Evolutionary conservation across 768 basidiomycete species (phyloP), one percentile per base, ranked within the genome.

Genomic region (Porphyrellus cyaneotinctus): DNA sequence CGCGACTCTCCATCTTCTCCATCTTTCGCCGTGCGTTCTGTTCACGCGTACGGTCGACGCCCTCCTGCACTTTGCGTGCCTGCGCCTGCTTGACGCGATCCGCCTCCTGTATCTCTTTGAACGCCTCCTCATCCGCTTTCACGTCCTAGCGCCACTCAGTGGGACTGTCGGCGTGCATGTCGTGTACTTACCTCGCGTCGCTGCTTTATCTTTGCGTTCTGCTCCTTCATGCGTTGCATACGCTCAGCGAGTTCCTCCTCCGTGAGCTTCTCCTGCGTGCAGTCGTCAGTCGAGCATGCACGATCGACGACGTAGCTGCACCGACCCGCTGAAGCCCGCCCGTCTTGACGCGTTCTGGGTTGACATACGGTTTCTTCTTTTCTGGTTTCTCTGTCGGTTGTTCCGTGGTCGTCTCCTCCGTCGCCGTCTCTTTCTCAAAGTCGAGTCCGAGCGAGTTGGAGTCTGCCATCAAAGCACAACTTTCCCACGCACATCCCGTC

Each of bases 291-390:
- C 53, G 49, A 52, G 54, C n/a, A 38, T 12, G 26, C n/a, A 31
- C 6, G 18, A 17, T 28, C 33, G 17, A 33, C 45, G 33, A 31
- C 28, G 28, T 3, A 31, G 31, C 37, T 28, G 24, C 24, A 59
- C 52, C 52, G 67, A 90, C 90, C 65, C 87, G 79, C 58, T 86
- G 85, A 23, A 76, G 61, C 15, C 88, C 90, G 14, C 89, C 88
- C 10, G 90, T 91, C 72, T 81, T 89, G 73, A 91, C 85, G 69
- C 89, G 86, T 63, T 91, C 88, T 9, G 78, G 83, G 69, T 91
- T 91, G 42, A 88, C 76, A 74, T 92, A 92, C 3, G 86, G 86
- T 57, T 78, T 82, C 70, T 81, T 84, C 72, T 83, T 83, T 62
- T 82, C 76, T 64, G 69, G 72, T 52, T 54, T 67, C 48, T 51